These are phyloP conservation scores for Mortierella sp. DNA, from an alignment of 371 early-diverging fungal genomes.

Conservation along the genomic window DNA sequence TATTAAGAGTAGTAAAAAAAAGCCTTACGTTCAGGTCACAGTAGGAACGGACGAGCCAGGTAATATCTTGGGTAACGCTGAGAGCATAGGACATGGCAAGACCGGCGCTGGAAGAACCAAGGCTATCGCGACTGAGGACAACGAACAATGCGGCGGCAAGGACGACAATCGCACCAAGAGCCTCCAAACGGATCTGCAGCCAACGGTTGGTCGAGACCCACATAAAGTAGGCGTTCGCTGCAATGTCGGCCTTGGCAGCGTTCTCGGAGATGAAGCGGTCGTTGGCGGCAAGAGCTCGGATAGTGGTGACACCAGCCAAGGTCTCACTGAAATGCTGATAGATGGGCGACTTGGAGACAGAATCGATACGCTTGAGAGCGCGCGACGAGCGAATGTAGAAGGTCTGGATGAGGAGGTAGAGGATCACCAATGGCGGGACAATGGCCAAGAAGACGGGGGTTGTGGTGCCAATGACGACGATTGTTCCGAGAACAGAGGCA, in stretches of 20 bases:
- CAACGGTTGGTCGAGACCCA: slow-evolving; percentile 35
- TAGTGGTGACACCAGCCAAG: slow-evolving; percentile 58
- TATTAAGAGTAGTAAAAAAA: background rate
- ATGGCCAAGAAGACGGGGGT: slow-evolving; percentile 34
- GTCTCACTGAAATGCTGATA: slow-evolving; percentile 59
- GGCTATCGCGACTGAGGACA: slow-evolving; percentile 32
- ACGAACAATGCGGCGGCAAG: slow-evolving; percentile 54
- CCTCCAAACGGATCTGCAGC: slow-evolving; percentile 30
- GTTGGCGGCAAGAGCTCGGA: slow-evolving; percentile 28
- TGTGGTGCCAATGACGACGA: slow-evolving; percentile 16
- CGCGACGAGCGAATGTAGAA: slow-evolving; percentile 59
- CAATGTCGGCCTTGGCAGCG: slow-evolving; percentile 13
- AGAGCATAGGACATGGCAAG: slow-evolving; percentile 71
- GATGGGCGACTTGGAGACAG: slow-evolving; percentile 60
- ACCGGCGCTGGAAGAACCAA: slow-evolving; percentile 60
- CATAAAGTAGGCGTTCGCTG: slow-evolving; percentile 23
- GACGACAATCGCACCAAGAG: slow-evolving; percentile 41
- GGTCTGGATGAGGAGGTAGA: slow-evolving; percentile 16
- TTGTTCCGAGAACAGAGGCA: slow-evolving; percentile 11
- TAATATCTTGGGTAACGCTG: slow-evolving; percentile 60
- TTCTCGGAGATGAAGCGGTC: slow-evolving; percentile 17
- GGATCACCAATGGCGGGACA: slow-evolving; percentile 15
- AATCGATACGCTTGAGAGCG: slow-evolving; percentile 63
- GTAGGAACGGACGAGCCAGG: slow-evolving; percentile 56
- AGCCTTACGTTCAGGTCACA: slow-evolving; percentile 17